Percentiles rank a stretch among this genome's conserved stretches.
Evolutionary conservation across 1,139 yeast genomes (phyloP).

Genomic region (Blastobotrys petasosporus): DNA sequence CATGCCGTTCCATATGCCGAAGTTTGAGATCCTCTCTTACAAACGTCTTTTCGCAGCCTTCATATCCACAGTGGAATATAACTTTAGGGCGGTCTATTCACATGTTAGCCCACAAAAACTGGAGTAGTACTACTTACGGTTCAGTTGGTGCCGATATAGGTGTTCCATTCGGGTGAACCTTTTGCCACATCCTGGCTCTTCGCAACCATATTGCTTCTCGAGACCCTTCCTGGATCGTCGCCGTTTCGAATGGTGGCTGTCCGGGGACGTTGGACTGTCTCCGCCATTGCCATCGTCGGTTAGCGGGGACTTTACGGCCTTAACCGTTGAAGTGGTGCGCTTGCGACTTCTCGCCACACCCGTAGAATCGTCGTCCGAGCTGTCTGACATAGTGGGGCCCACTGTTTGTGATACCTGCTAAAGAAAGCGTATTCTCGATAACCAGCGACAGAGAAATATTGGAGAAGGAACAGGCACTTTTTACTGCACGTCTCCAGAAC

Average conservation of each 20-base stretch:
- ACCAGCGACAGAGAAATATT: too few species aligned
- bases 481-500: too few species aligned
- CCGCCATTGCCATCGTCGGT: background rate
- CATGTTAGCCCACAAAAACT: background rate
- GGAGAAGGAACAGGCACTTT: too few species aligned
- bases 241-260: constrained; percentile 5
- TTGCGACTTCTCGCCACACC: too few species aligned
- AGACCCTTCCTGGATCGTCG: constrained; percentile 28
- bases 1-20: constrained; percentile 50
- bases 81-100: constrained; percentile 33
- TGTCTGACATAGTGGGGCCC: too few species aligned
- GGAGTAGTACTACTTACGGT: constrained; percentile 26
- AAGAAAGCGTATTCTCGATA: too few species aligned
- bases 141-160: constrained; percentile 36
- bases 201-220: constrained; percentile 38
- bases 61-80: constrained; percentile 46
- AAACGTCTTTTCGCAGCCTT: constrained; percentile 50
- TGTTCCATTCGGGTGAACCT: constrained; percentile 51
- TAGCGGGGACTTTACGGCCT: background rate
- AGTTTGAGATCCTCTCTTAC: constrained; percentile 48
- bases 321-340: too few species aligned
- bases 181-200: constrained; percentile 52
- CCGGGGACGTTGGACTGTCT: too few species aligned
- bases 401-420: too few species aligned
- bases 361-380: too few species aligned